Conservation (phyloP, 108 stramenopile genomes). For the Nitzschia putrida region DNA sequence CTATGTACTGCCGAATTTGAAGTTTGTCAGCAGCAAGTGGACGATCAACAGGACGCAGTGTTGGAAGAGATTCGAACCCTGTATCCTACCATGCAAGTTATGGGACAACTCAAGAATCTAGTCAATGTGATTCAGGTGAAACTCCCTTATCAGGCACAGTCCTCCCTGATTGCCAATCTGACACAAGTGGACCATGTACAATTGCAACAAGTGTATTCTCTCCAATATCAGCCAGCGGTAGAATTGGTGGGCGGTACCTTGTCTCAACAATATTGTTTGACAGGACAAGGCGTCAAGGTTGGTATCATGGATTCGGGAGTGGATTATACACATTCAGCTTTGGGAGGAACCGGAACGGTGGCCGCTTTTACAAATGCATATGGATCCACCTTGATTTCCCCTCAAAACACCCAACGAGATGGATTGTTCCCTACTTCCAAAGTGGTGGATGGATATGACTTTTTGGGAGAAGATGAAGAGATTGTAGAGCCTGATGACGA, state of each 20-base stretch:
- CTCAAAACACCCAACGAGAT: constrained; percentile 8
- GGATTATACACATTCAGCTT: constrained; percentile 32
- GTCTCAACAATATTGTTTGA: constrained; percentile 11
- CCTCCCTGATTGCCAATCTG: neutral
- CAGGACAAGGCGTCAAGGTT: constrained; percentile 25
- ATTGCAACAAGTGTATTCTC: constrained; percentile 3
- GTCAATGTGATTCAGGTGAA: constrained; percentile 6
- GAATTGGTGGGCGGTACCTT: constrained; percentile 4
- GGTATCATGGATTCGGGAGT: constrained; percentile 35
- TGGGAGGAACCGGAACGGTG: constrained; percentile 30
- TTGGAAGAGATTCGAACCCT: neutral
- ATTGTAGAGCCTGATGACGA: constrained; percentile 12
- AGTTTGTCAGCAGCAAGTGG: neutral
- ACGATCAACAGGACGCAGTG: constrained; percentile 9
- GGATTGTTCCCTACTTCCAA: constrained; percentile 28
- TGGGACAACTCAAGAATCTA: constrained; percentile 6
- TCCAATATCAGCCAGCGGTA: neutral
- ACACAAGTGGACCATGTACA: neutral
- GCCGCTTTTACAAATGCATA: constrained; percentile 1
- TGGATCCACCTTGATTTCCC: constrained; percentile 1
- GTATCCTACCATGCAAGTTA: neutral
- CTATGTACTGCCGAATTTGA: neutral
- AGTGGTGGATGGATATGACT: constrained; percentile 27
- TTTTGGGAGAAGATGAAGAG: constrained; percentile 16
- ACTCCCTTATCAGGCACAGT: neutral